Conservation (phyloP, 2,329 filamentous ascomycete genomes). For the Verticillium klebahnii region DNA sequence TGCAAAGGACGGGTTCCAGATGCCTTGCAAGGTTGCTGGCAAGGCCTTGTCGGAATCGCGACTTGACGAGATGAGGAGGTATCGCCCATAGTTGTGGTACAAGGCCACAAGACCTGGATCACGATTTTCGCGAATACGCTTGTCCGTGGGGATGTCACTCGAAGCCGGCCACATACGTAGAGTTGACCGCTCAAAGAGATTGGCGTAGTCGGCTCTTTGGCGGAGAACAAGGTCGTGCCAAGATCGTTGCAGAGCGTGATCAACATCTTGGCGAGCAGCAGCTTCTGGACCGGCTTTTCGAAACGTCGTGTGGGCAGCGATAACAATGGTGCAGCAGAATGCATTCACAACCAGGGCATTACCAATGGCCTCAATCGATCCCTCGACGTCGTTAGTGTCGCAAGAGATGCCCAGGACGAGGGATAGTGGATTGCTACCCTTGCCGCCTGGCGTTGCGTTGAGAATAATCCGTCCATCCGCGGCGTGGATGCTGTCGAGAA, state of each 20-base stretch:
- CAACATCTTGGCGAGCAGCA: conserved; percentile 20
- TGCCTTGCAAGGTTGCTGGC: conserved; percentile 38
- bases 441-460: conserved; percentile 31
- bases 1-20: conserved; percentile 34
- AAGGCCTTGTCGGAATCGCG: conserved; percentile 15
- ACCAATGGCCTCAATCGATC: conserved; percentile 23
- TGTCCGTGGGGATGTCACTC: conserved; percentile 12
- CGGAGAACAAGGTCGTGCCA: conserved; percentile 15
- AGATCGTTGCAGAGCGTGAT: conserved; percentile 9
- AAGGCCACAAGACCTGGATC: conserved; percentile 19
- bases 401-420: conserved; percentile 23
- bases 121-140: conserved; percentile 10
- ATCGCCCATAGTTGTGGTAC: conserved; percentile 14
- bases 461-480: conserved; percentile 23
- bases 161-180: conserved; percentile 19
- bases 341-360: conserved; percentile 31
- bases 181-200: conserved; percentile 15
- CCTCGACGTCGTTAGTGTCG: conserved; percentile 16
- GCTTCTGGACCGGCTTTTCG: conserved; percentile 22
- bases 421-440: conserved; percentile 24
- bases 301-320: conserved; percentile 35
- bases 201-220: conserved; percentile 16
- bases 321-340: conserved; percentile 25
- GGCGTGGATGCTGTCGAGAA: conserved; percentile 29
- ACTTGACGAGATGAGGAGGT: conserved; percentile 14